Base-by-base conservation (phyloP, 1,284 basidiomycete species). In the Apiotrichum domesticum region DNA sequence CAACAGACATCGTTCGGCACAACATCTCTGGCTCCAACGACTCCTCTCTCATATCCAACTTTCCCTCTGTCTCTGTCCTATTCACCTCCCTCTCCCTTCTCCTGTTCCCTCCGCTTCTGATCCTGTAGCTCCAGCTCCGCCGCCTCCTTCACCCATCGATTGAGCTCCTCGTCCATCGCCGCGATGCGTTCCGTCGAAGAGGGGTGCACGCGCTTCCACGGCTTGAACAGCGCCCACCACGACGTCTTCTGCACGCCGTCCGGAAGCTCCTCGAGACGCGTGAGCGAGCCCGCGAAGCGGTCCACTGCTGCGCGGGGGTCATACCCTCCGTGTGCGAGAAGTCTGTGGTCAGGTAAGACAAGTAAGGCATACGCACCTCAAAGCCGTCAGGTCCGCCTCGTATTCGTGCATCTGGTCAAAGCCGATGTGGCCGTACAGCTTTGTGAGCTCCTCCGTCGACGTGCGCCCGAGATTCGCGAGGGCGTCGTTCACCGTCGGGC, bases 401-500 rank as follows among this genome's bases (percentile, higher is more conserved):
- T 87, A 83, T 73, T 92, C 90, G 70, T 92, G 88, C 45, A 81
- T 81, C 65, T 84, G 79, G 61, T 83, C 87, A 35, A 85, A 88
- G 63, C 76, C 74, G 34, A 77, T 66, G 55, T 77, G 69, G 21
- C 85, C 85, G 53, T 69, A 73, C 8, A 86, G 73, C 67, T 85
- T 85, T 40, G 81, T 79, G 53, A 92, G 77, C 67, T 91, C 88
- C 4, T 84, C 82, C 6, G 85, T 84, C 4, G 87, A 85, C 2
- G 86, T 80, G 69, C 85, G 85, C 33, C 88, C 87, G 50, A 91
- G 67, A 57, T 88, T 85, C 0, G 86, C 89, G 7, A 95, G 81
- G 1, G 89, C 91, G 65, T 94, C 91, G 67, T 92, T 92, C 51
- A 94, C 84, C 66, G 92, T 91, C 1, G 91, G 91, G 0, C 91